phyloP scores from a whole-genome alignment of 192 early-diverging fungal genomes.

The Rhizophagus prolifer region DNA sequence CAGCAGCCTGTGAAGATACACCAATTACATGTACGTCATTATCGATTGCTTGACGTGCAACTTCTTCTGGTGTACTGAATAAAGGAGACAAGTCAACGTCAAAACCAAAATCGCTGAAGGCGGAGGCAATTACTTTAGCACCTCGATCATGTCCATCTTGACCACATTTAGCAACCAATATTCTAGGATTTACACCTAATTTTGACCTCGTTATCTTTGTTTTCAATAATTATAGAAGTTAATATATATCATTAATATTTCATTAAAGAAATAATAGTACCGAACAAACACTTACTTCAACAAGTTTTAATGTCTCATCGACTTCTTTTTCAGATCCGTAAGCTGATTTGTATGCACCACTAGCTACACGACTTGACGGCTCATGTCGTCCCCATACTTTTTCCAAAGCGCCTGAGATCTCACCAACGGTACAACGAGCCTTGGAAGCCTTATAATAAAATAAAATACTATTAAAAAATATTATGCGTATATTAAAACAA shows the following conservation, averaged over 20 bases:
- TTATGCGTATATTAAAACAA: not conserved
- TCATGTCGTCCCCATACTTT: conserved; percentile 82
- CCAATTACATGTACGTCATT: conserved; percentile 89
- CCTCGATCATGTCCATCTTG: conserved; percentile 93
- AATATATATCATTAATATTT: too few species aligned
- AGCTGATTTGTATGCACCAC: conserved; percentile 83
- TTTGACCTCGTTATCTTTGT: conserved; percentile 6
- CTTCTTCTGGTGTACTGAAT: conserved; percentile 89
- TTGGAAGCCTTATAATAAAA: conserved; percentile 57
- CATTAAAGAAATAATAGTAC: too few species aligned
- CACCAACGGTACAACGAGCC: conserved; percentile 81
- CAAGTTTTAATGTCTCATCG: conserved; percentile 58
- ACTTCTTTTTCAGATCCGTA: conserved; percentile 71
- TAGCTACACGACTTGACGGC: conserved; percentile 77
- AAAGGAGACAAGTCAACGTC: conserved; percentile 90
- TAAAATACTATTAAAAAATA: not conserved
- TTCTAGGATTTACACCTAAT: conserved; percentile 79
- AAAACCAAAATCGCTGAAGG: conserved; percentile 87
- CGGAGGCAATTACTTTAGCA: conserved; percentile 91
- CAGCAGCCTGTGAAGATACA: conserved; percentile 84
- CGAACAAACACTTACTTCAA: conserved; percentile 37
- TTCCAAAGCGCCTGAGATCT: conserved; percentile 81
- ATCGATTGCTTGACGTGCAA: conserved; percentile 85
- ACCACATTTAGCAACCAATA: conserved; percentile 90
- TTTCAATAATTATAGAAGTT: too few species aligned